phyloP scores from a whole-genome alignment of 345 rosid species.

The Eutrema heterophyllum region DNA sequence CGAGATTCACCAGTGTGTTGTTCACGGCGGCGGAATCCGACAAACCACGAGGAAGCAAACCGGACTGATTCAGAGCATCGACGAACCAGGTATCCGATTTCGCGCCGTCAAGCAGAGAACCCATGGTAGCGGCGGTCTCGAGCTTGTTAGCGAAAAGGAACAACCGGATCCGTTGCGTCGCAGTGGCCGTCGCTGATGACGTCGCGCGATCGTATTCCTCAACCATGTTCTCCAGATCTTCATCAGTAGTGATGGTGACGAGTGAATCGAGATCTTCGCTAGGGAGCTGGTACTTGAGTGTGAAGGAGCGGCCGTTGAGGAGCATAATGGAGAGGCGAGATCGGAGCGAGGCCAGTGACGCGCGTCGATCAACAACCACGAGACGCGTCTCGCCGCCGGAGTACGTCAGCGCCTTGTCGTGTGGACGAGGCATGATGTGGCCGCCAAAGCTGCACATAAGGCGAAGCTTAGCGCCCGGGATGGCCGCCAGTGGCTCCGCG shows the following conservation, averaged over 20 bases:
- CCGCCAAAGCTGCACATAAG: slow-evolving; percentile 89
- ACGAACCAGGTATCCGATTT: slow-evolving; percentile 85
- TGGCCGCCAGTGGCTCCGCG: slow-evolving; percentile 43
- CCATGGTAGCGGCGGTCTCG: slow-evolving; percentile 73
- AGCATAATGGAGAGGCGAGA: slow-evolving; percentile 60
- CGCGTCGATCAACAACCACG: slow-evolving; percentile 57
- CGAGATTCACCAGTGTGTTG: slow-evolving; percentile 49
- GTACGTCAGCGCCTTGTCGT: slow-evolving; percentile 71
- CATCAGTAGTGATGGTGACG: slow-evolving; percentile 67
- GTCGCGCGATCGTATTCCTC: slow-evolving; percentile 68
- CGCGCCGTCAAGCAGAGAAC: slow-evolving; percentile 52
- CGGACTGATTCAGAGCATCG: slow-evolving; percentile 68
- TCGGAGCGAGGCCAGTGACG: slow-evolving; percentile 47
- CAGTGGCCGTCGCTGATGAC: slow-evolving; percentile 30
- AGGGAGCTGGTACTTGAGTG: slow-evolving; percentile 83
- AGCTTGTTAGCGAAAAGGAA: slow-evolving; percentile 67
- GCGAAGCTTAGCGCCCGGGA: slow-evolving; percentile 69
- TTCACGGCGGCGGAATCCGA: slow-evolving; percentile 61
- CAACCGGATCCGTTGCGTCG: slow-evolving; percentile 52
- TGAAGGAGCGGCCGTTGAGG: slow-evolving; percentile 60
- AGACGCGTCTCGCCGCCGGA: slow-evolving; percentile 72
- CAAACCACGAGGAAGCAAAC: slow-evolving; percentile 54
- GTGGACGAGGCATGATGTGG: slow-evolving; percentile 89
- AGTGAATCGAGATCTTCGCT: slow-evolving; percentile 82
- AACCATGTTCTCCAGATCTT: slow-evolving; percentile 81